phyloP scores from a whole-genome alignment of 495 filamentous ascomycete species.

The Penicillium macrosclerotiorum region DNA sequence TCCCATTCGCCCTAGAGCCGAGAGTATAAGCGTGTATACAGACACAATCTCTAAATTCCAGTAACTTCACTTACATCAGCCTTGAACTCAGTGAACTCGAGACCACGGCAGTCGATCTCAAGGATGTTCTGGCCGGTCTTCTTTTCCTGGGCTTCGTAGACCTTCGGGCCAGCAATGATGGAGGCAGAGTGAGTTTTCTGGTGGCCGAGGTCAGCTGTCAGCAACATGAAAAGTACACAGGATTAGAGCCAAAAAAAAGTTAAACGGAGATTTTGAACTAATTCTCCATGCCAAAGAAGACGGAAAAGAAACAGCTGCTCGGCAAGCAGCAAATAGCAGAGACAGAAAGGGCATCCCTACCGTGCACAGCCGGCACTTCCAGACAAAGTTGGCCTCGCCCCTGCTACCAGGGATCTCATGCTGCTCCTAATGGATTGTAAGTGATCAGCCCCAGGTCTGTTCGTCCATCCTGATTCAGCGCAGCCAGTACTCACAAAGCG shows the following conservation, averaged over 20 bases:
- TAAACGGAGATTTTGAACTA: neutral
- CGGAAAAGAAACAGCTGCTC: too few relatives aligned
- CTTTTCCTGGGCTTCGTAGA: slow-evolving; percentile 61
- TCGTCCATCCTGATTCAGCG: too few relatives aligned
- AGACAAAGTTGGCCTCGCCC: slow-evolving; percentile 97
- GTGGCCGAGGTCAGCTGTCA: neutral
- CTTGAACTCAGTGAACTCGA: slow-evolving; percentile 89
- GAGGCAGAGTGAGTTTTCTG: slow-evolving; percentile 66
- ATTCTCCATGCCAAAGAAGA: neutral
- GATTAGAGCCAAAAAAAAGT: neutral
- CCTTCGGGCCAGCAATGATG: slow-evolving; percentile 67
- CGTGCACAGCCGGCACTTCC: slow-evolving; percentile 92
- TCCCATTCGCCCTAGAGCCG: slow-evolving; percentile 85
- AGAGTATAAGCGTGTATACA: neutral
- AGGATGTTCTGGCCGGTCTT: slow-evolving; percentile 74
- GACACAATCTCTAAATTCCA: neutral
- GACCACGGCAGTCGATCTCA: slow-evolving; percentile 86
- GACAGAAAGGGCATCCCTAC: slow-evolving; percentile 47
- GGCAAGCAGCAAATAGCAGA: too few relatives aligned
- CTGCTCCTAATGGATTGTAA: slow-evolving; percentile 59
- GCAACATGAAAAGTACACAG: too few relatives aligned
- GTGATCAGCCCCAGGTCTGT: too few relatives aligned
- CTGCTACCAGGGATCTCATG: slow-evolving; percentile 87
- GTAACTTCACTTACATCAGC: slow-evolving; percentile 61
- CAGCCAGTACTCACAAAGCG: slow-evolving; percentile 69